Percentiles rank a stretch among this genome's conserved stretches.
These are phyloP conservation scores for Boletus semigastroideus DNA, from an alignment of 1,284 basidiomycete species.

Conservation along the genomic window DNA sequence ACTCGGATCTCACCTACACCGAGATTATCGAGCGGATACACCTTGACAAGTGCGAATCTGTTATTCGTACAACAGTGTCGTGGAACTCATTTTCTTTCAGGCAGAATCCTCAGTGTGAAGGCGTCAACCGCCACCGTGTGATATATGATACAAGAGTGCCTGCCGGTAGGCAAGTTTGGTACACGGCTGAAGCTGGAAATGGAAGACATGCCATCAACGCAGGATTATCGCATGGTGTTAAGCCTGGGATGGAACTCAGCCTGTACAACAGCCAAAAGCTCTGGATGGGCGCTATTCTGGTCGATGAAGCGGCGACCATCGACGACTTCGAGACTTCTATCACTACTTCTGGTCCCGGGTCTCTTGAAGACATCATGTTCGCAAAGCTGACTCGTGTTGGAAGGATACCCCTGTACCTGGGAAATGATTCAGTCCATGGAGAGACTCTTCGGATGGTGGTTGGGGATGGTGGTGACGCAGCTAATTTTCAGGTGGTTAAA, in stretches of 20 bases:
- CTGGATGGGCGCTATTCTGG: not conserved
- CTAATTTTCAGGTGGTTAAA: not conserved
- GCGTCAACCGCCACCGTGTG: conserved; percentile 12
- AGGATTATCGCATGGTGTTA: conserved; percentile 20
- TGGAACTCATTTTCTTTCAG: not conserved
- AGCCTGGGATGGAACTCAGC: conserved; percentile 11
- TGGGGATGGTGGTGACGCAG: not conserved
- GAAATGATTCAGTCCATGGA: not conserved
- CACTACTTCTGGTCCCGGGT: not conserved
- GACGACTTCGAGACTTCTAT: conserved; percentile 19
- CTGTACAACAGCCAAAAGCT: conserved; percentile 8
- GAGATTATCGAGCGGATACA: conserved; percentile 9
- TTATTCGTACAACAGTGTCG: not conserved
- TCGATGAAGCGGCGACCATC: conserved; percentile 8
- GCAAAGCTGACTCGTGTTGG: conserved; percentile 17
- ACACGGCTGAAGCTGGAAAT: not conserved
- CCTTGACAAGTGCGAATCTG: conserved; percentile 9
- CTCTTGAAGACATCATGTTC: not conserved
- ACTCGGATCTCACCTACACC: conserved; percentile 13
- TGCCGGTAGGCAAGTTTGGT: conserved; percentile 1
- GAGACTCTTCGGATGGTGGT: not conserved
- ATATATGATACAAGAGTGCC: conserved; percentile 16
- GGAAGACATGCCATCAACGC: conserved; percentile 10
- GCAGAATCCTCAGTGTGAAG: conserved; percentile 22
- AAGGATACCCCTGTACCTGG: not conserved